phyloP scores from a whole-genome alignment of 2,329 filamentous ascomycete genomes.

The Malbranchea cinnamomea region DNA sequence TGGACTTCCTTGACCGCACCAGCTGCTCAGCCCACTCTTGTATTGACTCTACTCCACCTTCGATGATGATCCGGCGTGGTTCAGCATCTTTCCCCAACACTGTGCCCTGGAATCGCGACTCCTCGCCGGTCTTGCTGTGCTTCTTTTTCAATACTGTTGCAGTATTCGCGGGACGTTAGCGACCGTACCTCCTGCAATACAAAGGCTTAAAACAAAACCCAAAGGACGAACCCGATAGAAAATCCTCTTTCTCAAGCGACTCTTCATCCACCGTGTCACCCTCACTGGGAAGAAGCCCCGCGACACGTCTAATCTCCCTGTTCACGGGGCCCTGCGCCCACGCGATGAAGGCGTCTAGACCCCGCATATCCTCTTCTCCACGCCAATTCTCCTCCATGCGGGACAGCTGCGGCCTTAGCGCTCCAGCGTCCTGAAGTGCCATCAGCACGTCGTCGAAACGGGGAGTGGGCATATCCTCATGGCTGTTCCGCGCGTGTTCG shows the following conservation, averaged over 20 bases:
- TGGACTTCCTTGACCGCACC: slow-evolving; percentile 19
- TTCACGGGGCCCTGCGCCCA: slow-evolving; percentile 67
- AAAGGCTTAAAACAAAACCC: slow-evolving; percentile 4
- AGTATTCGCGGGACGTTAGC: slow-evolving; percentile 4
- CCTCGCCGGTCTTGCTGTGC: slow-evolving; percentile 76
- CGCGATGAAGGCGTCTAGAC: slow-evolving; percentile 59
- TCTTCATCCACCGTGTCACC: slow-evolving; percentile 34
- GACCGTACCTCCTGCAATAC: background rate
- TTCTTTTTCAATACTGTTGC: slow-evolving; percentile 68
- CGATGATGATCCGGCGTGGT: slow-evolving; percentile 56
- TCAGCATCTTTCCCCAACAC: slow-evolving; percentile 62
- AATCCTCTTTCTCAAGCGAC: slow-evolving; percentile 51
- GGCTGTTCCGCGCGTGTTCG: slow-evolving; percentile 54
- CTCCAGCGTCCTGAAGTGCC: slow-evolving; percentile 68
- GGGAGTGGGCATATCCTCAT: slow-evolving; percentile 45
- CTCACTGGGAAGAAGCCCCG: slow-evolving; percentile 49
- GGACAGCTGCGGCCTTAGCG: slow-evolving; percentile 53
- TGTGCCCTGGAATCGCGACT: slow-evolving; percentile 72
- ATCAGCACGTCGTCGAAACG: slow-evolving; percentile 67
- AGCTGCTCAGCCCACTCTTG: slow-evolving; percentile 45
- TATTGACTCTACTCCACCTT: slow-evolving; percentile 59
- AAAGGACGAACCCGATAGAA: slow-evolving; percentile 41
- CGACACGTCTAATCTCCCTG: slow-evolving; percentile 67
- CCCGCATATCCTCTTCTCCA: slow-evolving; percentile 61
- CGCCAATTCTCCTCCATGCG: slow-evolving; percentile 53